Evolutionary conservation across 1,139 yeast genomes (phyloP), one percentile per base, ranked within the genome.

Genomic region (Hemisphaericaspora xylofermentans): DNA sequence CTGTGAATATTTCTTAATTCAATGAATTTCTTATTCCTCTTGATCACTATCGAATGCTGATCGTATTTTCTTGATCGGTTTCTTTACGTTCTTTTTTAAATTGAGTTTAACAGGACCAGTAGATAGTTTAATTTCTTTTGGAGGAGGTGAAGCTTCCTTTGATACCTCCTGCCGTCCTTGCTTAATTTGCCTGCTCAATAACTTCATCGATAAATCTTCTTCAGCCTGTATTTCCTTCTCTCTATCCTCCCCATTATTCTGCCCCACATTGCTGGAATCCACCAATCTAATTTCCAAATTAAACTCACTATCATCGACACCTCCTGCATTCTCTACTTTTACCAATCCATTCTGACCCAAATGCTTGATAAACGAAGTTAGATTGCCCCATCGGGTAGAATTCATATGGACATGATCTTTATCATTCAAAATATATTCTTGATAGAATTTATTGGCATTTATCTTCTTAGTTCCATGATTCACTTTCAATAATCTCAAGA

Each of bases 391-490:
- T 47, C 72, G 71, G 1, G 98, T 93, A 3, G 97, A 82, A 57
- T 88, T 89, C 84, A 93, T 80, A 59, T 91, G 98, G 4, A 89
- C 69, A 60, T 93, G 98, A 43, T 87, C 80, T 54, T 80, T 78
- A 57, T 89, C 88, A 48, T 77, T 77, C 42, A 75, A 64, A 40
- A 86, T 84, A 55, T 85, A 86, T 58, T 91, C 97, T 54, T 91
- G 96, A 64, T 93, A 93, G 57, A 88, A 88, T 56, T 80, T 76
- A 62, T 94, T 93, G 8, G 93, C 94, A 47, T 82, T 83, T 39
- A 91, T 76, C 44, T 68, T 66, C 58, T 88, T 89, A 41, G 88
- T 89, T 2, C 97, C 96, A 58, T 93, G 98, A 36, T 78, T 74
- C 18, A 78, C 65, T 35, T 78, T 68, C 43, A 93, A 63, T 18